Evolutionary conservation across 352 stramenopile genomes (phyloP), one percentile per base, ranked within the genome.

Genomic region (Globisporangium lucens): DNA sequence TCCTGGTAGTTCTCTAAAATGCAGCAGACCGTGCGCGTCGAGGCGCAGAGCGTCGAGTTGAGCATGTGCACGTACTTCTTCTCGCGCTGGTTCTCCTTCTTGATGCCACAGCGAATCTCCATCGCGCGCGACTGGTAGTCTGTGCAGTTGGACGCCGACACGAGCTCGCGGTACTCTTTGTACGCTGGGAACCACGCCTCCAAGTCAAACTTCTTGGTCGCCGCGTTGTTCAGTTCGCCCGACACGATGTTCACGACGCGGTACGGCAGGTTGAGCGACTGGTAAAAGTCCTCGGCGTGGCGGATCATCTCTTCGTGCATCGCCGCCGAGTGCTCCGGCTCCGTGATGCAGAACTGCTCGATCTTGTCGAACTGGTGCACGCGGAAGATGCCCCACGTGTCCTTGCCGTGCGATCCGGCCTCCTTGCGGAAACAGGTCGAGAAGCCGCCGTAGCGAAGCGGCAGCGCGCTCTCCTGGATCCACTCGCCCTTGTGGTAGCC

Each of bases 281-380:
- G 90, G 75, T 99, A 99, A 75, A 99, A 99, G 66, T 99, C 98
- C 77, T 99, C 94, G 47, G 97, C 96, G 49, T 85, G 87, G 66
- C 82, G 77, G 68, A 97, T 74, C 90, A 97, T 97, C 73, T 98
- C 93, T 56, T 97, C 80, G 71, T 98, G 91, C 89, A 99, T 98
- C 35, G 75, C 90, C 36, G 83, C 61, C 58, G 91, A 98, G 68
- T 91, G 85, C 70, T 98, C 97, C 59, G 97, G 95, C 63, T 98
- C 93, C 24, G 93, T 98, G 65, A 99, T 94, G 77, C 94, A 98
- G 77, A 99, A 99, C 78, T 99, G 97, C 82, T 99, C 97, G 66
- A 99, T 98, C 87, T 99, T 99, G 79, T 99, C 97, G 77, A 99
- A 99, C 85, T 99, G 98, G 87, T 99, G 98, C 7, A 99, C 98